A percentile compares a stretch with the other conserved stretches of the same genome.
Conservation (phyloP, 108 stramenopile species). For the Aurantiochytrium sp. region DNA sequence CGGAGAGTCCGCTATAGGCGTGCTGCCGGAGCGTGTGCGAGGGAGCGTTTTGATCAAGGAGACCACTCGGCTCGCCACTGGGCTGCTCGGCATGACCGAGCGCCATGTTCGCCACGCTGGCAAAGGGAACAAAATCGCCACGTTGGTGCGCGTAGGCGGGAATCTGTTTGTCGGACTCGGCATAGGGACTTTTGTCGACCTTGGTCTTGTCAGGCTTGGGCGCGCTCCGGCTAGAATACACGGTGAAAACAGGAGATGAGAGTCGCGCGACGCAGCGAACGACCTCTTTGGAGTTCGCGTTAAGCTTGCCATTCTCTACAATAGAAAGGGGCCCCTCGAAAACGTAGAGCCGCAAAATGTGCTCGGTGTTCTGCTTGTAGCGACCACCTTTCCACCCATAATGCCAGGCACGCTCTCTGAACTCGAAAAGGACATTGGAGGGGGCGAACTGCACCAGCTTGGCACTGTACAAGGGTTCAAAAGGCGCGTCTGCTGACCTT, state of each 20-base stretch:
- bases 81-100: background rate
- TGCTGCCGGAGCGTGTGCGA: too few species aligned
- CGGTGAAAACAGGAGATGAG: background rate
- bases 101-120: too few species aligned
- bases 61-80: background rate
- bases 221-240: constrained; percentile 14
- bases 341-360: background rate
- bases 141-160: too few species aligned
- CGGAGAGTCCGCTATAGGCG: too few species aligned
- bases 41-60: background rate
- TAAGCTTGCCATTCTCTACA: background rate
- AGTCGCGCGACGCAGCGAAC: background rate
- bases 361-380: constrained; percentile 8
- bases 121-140: too few species aligned
- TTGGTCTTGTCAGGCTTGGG: background rate
- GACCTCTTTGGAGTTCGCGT: background rate
- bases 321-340: background rate
- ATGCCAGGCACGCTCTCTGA: background rate
- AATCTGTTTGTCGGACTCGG: too few species aligned
- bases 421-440: background rate
- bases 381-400: constrained; percentile 6
- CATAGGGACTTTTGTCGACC: too few species aligned
- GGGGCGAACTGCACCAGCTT: background rate
- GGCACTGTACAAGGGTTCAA: background rate
- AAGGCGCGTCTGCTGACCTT: background rate